Evolutionary conservation across 2,329 filamentous ascomycete species (phyloP).

Genomic region (Sporothrix globosa): DNA sequence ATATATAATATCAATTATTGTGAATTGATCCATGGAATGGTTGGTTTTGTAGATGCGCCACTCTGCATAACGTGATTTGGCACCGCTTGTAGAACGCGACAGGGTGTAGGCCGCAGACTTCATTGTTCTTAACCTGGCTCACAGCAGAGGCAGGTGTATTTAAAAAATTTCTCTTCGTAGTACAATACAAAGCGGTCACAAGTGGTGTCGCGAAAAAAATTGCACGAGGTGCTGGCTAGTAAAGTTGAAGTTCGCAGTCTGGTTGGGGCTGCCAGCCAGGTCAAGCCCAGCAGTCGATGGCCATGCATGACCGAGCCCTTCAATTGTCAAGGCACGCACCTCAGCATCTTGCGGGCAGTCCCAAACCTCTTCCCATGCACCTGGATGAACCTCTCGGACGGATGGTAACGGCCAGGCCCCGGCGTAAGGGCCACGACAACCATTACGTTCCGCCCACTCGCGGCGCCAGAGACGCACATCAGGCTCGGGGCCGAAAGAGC

Average conservation of each 20-base stretch:
- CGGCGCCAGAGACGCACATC: constrained; percentile 33
- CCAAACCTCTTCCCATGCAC: constrained; percentile 32
- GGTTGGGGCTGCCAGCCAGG: constrained; percentile 29
- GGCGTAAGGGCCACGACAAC: constrained; percentile 22
- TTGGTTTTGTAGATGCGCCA: too few species aligned
- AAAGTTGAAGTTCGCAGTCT: constrained; percentile 33
- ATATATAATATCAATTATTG: too few species aligned
- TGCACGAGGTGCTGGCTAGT: constrained; percentile 33
- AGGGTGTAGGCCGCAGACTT: too few species aligned
- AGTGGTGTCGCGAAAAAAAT: constrained; percentile 32
- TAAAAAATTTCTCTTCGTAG: too few species aligned
- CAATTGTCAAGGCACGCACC: constrained; percentile 30
- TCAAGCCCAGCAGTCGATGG: constrained; percentile 31
- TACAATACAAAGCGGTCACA: background rate
- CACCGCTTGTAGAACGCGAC: too few species aligned
- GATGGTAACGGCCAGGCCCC: constrained; percentile 25
- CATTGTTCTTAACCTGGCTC: too few species aligned
- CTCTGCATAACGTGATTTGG: too few species aligned
- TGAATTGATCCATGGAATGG: too few species aligned
- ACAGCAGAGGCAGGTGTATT: too few species aligned
- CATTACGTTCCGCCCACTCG: constrained; percentile 31
- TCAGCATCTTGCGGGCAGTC: constrained; percentile 30
- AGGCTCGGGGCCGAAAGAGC: constrained; percentile 31
- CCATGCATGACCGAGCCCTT: constrained; percentile 31
- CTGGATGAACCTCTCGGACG: constrained; percentile 27